A percentile compares a stretch with the other conserved stretches of the same genome.
These are phyloP conservation scores for Spergularia marina DNA, from an alignment of 148 eudicot genomes.

Conservation along the genomic window DNA sequence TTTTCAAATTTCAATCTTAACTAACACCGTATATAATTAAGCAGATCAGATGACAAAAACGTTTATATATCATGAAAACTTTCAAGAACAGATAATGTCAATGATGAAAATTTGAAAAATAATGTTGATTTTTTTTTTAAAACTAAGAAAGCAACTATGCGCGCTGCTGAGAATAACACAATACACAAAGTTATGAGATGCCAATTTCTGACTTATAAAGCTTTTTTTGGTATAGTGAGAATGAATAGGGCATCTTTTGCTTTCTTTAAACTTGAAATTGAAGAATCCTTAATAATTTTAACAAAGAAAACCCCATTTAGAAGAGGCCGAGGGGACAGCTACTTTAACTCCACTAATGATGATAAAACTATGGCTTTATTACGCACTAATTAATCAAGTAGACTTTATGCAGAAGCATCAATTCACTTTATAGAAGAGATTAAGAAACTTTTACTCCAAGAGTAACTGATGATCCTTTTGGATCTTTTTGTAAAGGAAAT, in stretches of 20 bases:
- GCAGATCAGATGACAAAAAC: too few species aligned
- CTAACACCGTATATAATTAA: too few species aligned
- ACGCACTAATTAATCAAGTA: conserved; percentile 27
- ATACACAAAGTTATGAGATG: conserved; percentile 15
- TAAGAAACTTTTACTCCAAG: conserved; percentile 27
- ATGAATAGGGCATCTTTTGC: conserved; percentile 28
- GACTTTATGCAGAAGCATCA: conserved; percentile 58
- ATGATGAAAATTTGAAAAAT: too few species aligned
- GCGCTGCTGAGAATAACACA: too few species aligned
- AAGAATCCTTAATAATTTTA: conserved; percentile 28
- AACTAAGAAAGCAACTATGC: too few species aligned
- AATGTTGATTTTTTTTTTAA: too few species aligned
- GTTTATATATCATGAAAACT: too few species aligned
- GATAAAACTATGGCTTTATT: conserved; percentile 33
- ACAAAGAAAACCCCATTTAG: conserved; percentile 33
- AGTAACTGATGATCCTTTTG: conserved; percentile 32
- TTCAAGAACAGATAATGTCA: too few species aligned
- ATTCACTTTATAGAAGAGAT: conserved; percentile 32
- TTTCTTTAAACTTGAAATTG: background rate
- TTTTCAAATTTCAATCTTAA: too few species aligned
- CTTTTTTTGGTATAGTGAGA: conserved; percentile 13
- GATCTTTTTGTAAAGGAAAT: conserved; percentile 31
- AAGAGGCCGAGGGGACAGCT: conserved; percentile 35
- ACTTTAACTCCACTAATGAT: conserved; percentile 44
- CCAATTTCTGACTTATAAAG: conserved; percentile 28